Conservation (phyloP, 1,139 yeast genomes). For the Yamadazyma dendronema region DNA sequence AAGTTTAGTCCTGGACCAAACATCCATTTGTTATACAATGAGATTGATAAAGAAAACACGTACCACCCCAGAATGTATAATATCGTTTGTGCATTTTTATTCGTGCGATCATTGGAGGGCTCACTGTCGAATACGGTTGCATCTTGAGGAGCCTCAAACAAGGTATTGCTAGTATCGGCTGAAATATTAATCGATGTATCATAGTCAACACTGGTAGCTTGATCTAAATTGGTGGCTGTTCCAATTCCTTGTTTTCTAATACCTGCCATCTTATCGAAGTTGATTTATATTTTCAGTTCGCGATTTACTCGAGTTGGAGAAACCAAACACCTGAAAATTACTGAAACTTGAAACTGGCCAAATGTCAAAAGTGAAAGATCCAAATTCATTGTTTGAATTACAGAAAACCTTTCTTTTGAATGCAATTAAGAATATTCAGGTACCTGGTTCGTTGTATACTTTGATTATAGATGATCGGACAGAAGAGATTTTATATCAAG, state of each 20-base stretch:
- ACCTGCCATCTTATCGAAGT: background rate
- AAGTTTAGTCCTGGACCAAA: constrained; percentile 75
- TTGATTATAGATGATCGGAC: constrained; percentile 39
- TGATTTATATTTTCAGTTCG: background rate
- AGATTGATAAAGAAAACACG: constrained; percentile 64
- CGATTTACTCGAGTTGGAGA: no score
- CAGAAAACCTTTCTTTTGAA: constrained; percentile 37
- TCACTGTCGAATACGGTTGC: background rate
- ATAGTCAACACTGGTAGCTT: no score
- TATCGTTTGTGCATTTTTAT: constrained; percentile 14
- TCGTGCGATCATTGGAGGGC: background rate
- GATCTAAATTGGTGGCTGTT: background rate
- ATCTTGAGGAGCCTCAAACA: background rate
- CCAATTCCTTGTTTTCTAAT: background rate
- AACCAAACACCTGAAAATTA: no score
- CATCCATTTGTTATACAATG: constrained; percentile 98
- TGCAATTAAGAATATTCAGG: constrained; percentile 33
- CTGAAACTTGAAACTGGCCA: no score
- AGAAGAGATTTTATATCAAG: constrained; percentile 33
- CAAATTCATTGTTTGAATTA: constrained; percentile 32
- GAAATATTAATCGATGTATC: no score
- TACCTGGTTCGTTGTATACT: constrained; percentile 35
- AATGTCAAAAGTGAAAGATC: constrained; percentile 21
- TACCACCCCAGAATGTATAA: constrained; percentile 50
- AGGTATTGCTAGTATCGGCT: background rate